Evolutionary conservation across 1,284 basidiomycete genomes (phyloP).

Genomic region (Malassezia cuniculi): DNA sequence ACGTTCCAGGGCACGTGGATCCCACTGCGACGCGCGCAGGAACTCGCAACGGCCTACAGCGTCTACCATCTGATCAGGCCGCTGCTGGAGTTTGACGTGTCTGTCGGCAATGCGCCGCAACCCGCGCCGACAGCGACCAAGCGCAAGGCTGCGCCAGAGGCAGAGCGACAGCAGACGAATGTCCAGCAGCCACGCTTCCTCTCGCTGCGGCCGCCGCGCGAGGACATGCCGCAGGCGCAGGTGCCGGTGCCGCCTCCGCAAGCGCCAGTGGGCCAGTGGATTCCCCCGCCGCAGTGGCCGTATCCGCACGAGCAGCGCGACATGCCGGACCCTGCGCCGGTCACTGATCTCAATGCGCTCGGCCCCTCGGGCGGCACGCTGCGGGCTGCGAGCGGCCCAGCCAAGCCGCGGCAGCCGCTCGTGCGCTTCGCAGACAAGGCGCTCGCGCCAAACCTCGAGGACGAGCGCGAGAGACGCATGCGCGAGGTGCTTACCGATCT

Average conservation of each 20-base stretch:
- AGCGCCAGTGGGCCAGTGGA: conserved; percentile 14
- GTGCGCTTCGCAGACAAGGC: conserved; percentile 41
- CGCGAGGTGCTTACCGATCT: conserved; percentile 33
- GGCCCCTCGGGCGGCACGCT: conserved; percentile 26
- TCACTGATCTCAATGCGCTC: conserved; percentile 39
- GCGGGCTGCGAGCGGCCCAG: conserved; percentile 22
- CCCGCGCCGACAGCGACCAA: conserved; percentile 17
- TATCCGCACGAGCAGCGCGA: conserved; percentile 9
- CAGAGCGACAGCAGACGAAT: neutral
- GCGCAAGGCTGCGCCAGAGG: conserved; percentile 13
- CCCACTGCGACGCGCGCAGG: conserved; percentile 36
- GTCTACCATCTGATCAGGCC: conserved; percentile 42
- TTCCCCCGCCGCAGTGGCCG: conserved; percentile 15
- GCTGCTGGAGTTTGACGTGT: conserved; percentile 42
- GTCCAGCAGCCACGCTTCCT: conserved; percentile 25
- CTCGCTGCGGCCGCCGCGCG: conserved; percentile 26
- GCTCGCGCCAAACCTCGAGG: conserved; percentile 27
- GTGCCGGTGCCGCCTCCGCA: neutral
- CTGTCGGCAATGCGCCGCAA: no score
- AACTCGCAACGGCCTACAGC: conserved; percentile 39
- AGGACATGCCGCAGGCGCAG: conserved; percentile 9
- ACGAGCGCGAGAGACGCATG: conserved; percentile 37
- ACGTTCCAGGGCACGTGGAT: conserved; percentile 98
- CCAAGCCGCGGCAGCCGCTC: conserved; percentile 3
- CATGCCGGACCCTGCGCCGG: conserved; percentile 24